Evolutionary conservation across 305 asterid species (phyloP), one percentile per base, ranked within the genome.

Genomic region (Fraxinus albicans): DNA sequence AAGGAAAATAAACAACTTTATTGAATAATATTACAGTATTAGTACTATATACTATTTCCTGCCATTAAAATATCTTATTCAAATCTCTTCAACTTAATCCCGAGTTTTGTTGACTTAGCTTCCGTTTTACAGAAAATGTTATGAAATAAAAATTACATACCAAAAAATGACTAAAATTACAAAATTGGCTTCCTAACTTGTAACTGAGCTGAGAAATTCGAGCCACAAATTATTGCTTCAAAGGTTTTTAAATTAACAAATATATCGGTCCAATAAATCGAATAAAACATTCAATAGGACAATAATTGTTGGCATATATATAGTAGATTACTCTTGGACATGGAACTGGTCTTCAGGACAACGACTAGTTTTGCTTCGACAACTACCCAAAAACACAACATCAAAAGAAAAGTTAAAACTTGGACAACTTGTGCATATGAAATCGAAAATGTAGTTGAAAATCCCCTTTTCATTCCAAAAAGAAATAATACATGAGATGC

Each of bases 291-390:
- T 44, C 53, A 44, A 31, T 31, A 35, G 38, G 38, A 10, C 15
- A 33, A 44, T 44, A 9, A 44, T 35, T 35, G 7, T 35, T 35
- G 8, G 7, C 38, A 80, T 4, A 77, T 8, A 67, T 21, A 70
- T 65, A 60, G 2, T 12, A 3, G n/a, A 65, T 69, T 93, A 95
- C 99, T 86, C 85, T 88, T 93, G 95, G 89, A 95, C 94, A 81
- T 96, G 97, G 85, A 95, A 92, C 93, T 95, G 98, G 88, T 94
- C 99, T 67, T 94, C 94, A 73, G 98, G 97, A 27, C 29, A 27
- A 98, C 86, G 93, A 77, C 31, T 42, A 84, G 91, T 81, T 44
- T 44, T 44, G 53, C 53, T 44, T 44, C 17, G 7, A 35, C 38
- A 35, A 35, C 38, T 35, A 35, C 38, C 38, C 1, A 35, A 35